These are phyloP conservation scores for Solanum sparsipilum DNA, from an alignment of 257 asterid genomes.

Conservation along the genomic window DNA sequence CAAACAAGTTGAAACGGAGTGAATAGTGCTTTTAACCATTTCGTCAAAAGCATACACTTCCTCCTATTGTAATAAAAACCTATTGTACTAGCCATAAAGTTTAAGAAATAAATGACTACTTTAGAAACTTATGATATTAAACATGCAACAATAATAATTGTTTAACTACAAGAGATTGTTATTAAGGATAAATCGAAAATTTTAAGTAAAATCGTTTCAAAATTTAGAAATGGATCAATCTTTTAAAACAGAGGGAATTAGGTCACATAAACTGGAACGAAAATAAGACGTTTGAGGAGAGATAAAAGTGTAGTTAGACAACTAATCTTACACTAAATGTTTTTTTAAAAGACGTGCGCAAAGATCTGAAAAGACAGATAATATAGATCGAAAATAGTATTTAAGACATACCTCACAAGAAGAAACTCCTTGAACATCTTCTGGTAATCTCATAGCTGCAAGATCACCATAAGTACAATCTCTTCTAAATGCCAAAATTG, in stretches of 20 bases:
- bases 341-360: background rate
- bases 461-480: constrained; percentile 87
- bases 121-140: background rate
- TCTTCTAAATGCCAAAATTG: constrained; percentile 49
- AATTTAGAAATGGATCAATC: background rate
- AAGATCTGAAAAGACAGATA: background rate
- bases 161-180: background rate
- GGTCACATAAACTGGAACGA: background rate
- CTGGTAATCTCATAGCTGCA: constrained; percentile 84
- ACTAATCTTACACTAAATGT: background rate
- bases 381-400: background rate
- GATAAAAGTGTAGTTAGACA: background rate
- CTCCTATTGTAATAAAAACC: background rate
- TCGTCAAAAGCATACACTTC: background rate
- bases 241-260: background rate
- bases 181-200: background rate
- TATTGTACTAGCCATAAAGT: background rate
- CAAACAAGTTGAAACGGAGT: background rate
- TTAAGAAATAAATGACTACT: background rate
- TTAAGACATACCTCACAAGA: constrained; percentile 53
- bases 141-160: background rate
- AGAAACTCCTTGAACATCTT: constrained; percentile 78
- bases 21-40: background rate
- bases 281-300: background rate
- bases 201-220: background rate